Conservation (phyloP, 768 basidiomycete genomes). For the Cyclocybe cylindracea region DNA sequence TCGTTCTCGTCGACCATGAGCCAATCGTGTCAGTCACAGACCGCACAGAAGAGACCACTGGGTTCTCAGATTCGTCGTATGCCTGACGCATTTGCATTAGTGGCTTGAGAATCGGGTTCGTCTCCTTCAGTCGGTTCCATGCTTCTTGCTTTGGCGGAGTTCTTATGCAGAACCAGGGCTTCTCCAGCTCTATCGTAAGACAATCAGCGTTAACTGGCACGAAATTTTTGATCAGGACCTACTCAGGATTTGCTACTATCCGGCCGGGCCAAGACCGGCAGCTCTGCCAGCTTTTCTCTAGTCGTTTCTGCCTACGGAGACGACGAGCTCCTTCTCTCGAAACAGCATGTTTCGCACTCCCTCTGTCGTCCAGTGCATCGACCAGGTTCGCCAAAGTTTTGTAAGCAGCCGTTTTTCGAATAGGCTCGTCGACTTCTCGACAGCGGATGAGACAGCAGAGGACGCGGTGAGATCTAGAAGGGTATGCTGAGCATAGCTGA, state of each 20-base stretch:
- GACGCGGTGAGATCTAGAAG: constrained; percentile 80
- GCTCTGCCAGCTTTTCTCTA: constrained; percentile 84
- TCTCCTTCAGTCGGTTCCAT: constrained; percentile 80
- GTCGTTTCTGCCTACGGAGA: constrained; percentile 72
- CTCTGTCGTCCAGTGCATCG: constrained; percentile 93
- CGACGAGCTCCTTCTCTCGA: constrained; percentile 92
- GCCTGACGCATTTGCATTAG: constrained; percentile 60
- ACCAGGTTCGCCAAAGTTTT: constrained; percentile 85
- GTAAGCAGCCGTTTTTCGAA: constrained; percentile 94
- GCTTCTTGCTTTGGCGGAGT: constrained; percentile 76
- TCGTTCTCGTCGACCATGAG: constrained; percentile 96
- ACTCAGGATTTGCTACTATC: constrained; percentile 81
- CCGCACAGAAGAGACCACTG: constrained; percentile 79
- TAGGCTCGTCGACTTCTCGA: constrained; percentile 90
- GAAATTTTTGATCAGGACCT: constrained; percentile 29
- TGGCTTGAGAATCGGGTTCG: constrained; percentile 72
- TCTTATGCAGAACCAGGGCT: constrained; percentile 82
- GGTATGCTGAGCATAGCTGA: constrained; percentile 1
- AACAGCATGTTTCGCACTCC: constrained; percentile 91
- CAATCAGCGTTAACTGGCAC: constrained; percentile 1
- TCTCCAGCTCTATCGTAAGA: constrained; percentile 69
- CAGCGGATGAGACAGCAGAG: constrained; percentile 81
- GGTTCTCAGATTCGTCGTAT: constrained; percentile 93
- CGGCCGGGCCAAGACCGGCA: constrained; percentile 57
- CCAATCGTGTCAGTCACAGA: constrained; percentile 84